These are phyloP conservation scores for Leucaena leucocephala DNA, from an alignment of 306 rosid species.

Conservation along the genomic window DNA sequence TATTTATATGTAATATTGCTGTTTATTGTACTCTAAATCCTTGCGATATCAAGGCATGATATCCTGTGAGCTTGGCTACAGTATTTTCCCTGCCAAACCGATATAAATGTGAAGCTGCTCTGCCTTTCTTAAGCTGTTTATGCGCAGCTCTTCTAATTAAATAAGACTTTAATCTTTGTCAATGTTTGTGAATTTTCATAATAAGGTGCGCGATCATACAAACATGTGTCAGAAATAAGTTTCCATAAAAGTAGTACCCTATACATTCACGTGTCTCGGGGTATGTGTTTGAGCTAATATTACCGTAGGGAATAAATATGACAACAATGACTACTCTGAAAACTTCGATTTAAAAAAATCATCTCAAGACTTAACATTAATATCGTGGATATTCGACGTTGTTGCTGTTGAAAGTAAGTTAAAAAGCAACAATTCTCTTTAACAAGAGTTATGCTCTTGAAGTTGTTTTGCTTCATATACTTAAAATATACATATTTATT, in stretches of 20 bases:
- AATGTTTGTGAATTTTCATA: neutral
- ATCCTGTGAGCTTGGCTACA: neutral
- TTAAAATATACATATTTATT: slow-evolving; percentile 2
- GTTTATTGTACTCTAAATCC: neutral
- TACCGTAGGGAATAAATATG: neutral
- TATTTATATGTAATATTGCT: neutral
- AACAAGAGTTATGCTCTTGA: slow-evolving; percentile 14
- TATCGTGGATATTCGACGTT: neutral
- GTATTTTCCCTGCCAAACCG: neutral
- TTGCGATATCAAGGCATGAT: neutral
- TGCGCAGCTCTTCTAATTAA: neutral
- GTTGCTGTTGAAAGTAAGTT: neutral
- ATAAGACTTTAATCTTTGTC: neutral
- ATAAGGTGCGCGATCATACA: neutral
- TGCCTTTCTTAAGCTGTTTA: neutral
- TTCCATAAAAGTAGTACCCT: neutral
- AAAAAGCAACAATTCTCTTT: slow-evolving; percentile 7
- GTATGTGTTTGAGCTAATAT: slow-evolving; percentile 6
- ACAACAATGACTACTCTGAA: neutral
- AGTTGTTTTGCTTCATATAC: slow-evolving; percentile 16
- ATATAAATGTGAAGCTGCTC: neutral
- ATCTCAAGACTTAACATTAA: neutral
- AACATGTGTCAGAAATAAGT: neutral
- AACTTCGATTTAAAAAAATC: neutral
- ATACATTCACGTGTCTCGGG: no score